Evolutionary conservation across 1,139 yeast species (phyloP).

Genomic region (Zygoascus meyerae): DNA sequence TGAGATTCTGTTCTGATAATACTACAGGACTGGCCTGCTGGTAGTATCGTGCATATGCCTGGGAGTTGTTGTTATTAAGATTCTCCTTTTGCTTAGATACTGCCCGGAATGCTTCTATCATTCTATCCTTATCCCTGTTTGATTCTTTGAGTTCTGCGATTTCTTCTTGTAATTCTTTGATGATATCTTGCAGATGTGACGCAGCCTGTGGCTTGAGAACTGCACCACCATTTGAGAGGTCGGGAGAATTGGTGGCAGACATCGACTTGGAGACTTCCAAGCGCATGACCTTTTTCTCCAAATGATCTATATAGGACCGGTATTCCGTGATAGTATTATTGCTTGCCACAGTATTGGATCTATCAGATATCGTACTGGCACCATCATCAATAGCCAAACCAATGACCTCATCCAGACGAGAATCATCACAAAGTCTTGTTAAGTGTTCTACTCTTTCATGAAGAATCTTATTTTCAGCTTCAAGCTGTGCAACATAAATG

Average conservation of each 20-base stretch:
- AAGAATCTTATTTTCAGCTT: conserved; percentile 56
- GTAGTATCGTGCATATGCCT: conserved; percentile 10
- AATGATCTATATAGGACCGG: conserved; percentile 54
- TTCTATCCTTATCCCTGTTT: conserved; percentile 65
- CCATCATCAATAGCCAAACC: conserved; percentile 19
- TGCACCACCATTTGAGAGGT: neutral
- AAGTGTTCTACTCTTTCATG: conserved; percentile 66
- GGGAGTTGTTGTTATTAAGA: conserved; percentile 4
- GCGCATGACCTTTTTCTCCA: conserved; percentile 48
- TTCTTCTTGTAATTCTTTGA: conserved; percentile 66
- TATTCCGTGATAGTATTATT: conserved; percentile 45
- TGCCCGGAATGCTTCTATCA: conserved; percentile 38
- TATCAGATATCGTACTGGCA: conserved; percentile 4
- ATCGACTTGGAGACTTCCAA: conserved; percentile 11
- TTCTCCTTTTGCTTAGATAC: conserved; percentile 8
- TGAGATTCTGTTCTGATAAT: conserved; percentile 9
- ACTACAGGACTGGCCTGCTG: conserved; percentile 5
- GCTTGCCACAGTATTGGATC: conserved; percentile 25
- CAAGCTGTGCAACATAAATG: conserved; percentile 42
- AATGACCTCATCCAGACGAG: conserved; percentile 44
- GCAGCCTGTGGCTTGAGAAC: conserved; percentile 9
- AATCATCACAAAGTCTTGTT: conserved; percentile 54
- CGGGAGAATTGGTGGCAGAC: conserved; percentile 6
- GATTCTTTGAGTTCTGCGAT: conserved; percentile 57
- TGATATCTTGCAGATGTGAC: conserved; percentile 24